Percentiles rank a stretch among this genome's conserved stretches.
phyloP scores from a whole-genome alignment of 2,329 filamentous ascomycete genomes.

The Ascochyta viciae-villosae region DNA sequence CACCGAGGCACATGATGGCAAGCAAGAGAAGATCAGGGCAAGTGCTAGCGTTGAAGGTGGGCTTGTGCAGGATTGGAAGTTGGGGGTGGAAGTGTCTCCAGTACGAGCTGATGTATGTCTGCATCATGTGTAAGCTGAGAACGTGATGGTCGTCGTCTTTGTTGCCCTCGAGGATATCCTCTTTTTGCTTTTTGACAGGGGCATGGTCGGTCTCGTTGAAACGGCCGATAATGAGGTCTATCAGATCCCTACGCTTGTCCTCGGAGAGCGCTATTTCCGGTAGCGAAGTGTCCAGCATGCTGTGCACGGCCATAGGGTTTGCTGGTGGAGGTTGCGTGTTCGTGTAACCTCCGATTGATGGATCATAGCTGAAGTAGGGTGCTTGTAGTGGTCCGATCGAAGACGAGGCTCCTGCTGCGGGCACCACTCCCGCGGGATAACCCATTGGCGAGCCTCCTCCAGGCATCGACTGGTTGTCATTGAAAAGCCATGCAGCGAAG shows the following conservation, averaged over 20 bases:
- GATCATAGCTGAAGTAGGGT: conserved; percentile 60
- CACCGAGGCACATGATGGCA: conserved; percentile 90
- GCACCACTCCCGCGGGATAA: conserved; percentile 40
- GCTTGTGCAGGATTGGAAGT: conserved; percentile 91
- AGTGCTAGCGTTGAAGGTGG: conserved; percentile 87
- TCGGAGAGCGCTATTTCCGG: conserved; percentile 85
- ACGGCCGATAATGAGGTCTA: conserved; percentile 79
- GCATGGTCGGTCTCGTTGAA: conserved; percentile 84
- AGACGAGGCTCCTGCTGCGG: conserved; percentile 50
- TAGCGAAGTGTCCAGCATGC: conserved; percentile 78
- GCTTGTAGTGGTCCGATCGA: conserved; percentile 55
- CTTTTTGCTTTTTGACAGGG: conserved; percentile 76
- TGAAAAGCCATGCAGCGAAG: conserved; percentile 85
- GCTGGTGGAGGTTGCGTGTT: conserved; percentile 63
- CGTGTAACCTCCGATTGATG: conserved; percentile 57
- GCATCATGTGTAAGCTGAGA: conserved; percentile 92
- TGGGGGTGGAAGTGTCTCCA: conserved; percentile 96
- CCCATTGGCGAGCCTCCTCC: conserved; percentile 49
- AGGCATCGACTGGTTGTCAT: conserved; percentile 63
- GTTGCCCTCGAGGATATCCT: conserved; percentile 79
- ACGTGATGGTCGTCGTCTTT: conserved; percentile 67
- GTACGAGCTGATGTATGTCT: conserved; percentile 85
- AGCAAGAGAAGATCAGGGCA: conserved; percentile 85
- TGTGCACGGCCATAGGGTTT: conserved; percentile 90
- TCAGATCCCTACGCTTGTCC: conserved; percentile 82